phyloP scores from a whole-genome alignment of 345 rosid species.

The Citrus mangshanensis region DNA sequence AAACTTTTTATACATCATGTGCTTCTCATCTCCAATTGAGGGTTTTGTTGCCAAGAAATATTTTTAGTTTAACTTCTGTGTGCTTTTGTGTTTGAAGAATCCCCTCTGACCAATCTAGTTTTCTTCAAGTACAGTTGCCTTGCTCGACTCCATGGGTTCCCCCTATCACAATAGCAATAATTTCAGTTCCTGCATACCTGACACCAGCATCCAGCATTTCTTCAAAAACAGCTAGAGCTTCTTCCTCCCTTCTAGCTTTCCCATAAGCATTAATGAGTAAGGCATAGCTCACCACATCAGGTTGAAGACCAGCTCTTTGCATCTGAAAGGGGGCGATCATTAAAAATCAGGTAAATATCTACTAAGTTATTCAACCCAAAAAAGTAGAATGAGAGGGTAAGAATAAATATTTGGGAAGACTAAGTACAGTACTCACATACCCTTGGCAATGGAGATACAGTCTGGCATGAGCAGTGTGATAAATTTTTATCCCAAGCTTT shows the following conservation, averaged over 20 bases:
- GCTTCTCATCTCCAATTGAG: background rate
- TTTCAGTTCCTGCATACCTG: slow-evolving; percentile 44
- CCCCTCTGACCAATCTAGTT: background rate
- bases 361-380: background rate
- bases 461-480: background rate
- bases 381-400: background rate
- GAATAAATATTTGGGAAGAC: background rate
- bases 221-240: slow-evolving; percentile 96
- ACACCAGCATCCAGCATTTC: slow-evolving; percentile 97
- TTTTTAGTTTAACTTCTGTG: background rate
- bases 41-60: background rate
- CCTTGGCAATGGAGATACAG: background rate
- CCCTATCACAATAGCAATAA: background rate
- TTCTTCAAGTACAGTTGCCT: background rate
- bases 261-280: slow-evolving; percentile 91
- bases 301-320: slow-evolving; percentile 84
- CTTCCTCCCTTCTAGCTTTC: slow-evolving; percentile 92
- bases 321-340: slow-evolving; percentile 48
- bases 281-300: slow-evolving; percentile 93
- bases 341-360: slow-evolving; percentile 12
- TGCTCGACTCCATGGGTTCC: background rate
- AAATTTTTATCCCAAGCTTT: background rate
- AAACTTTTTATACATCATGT: background rate
- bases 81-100: slow-evolving; percentile 6
- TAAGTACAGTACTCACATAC: background rate